Percentiles rank a stretch among this genome's conserved stretches.
Evolutionary conservation across 2,329 filamentous ascomycete genomes (phyloP).

Genomic region (Alternaria rosae): DNA sequence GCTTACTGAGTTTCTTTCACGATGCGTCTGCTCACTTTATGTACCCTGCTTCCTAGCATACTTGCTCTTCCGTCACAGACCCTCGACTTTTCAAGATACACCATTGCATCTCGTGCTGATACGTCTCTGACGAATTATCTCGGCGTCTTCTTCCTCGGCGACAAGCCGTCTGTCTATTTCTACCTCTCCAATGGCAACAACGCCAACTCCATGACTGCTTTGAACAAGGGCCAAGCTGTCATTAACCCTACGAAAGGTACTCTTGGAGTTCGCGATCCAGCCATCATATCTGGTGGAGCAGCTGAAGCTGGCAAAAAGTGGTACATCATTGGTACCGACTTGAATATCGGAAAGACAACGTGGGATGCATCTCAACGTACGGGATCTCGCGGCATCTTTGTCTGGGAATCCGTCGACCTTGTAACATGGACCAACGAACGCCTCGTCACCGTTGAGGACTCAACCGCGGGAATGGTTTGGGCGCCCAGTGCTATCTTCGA

Average conservation of each 20-base stretch:
- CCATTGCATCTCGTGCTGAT: conserved; percentile 31
- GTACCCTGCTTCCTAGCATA: conserved; percentile 16
- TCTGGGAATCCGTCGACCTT: conserved; percentile 64
- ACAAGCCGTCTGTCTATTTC: conserved; percentile 62
- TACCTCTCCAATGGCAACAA: conserved; percentile 63
- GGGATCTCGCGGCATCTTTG: conserved; percentile 61
- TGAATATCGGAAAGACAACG: conserved; percentile 61
- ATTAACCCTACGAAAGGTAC: conserved; percentile 61
- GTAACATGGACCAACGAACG: conserved; percentile 59
- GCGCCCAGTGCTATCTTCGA: conserved; percentile 65
- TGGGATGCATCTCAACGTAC: conserved; percentile 63
- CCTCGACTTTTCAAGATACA: conserved; percentile 30
- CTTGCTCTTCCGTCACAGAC: conserved; percentile 25
- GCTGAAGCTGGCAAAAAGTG: conserved; percentile 59
- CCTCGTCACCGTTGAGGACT: conserved; percentile 60
- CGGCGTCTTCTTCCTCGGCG: conserved; percentile 63
- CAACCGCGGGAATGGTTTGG: conserved; percentile 66
- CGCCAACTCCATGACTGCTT: conserved; percentile 55
- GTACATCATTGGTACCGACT: conserved; percentile 64
- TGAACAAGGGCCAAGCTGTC: conserved; percentile 60
- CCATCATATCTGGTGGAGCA: conserved; percentile 58
- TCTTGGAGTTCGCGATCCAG: conserved; percentile 61
- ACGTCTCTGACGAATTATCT: conserved; percentile 60
- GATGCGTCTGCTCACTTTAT: conserved; percentile 25
- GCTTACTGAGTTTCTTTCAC: not conserved